Percentiles rank a stretch among this genome's conserved stretches.
phyloP scores from a whole-genome alignment of 139 green algal species.

The Raphidocelis subcapitata region DNA sequence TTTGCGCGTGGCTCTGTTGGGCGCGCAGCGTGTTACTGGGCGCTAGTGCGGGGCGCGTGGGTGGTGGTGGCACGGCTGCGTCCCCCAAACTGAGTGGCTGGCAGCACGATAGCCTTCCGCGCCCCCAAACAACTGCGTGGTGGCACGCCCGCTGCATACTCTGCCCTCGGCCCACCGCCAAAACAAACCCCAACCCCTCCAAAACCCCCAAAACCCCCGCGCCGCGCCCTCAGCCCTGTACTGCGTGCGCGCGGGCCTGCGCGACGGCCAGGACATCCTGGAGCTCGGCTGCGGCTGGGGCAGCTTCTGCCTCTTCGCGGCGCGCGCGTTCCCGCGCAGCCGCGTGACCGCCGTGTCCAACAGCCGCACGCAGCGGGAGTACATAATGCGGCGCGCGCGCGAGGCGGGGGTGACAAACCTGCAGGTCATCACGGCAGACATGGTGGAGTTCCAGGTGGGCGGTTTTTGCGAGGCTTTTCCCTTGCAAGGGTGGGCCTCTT shows the following conservation, averaged over 20 bases:
- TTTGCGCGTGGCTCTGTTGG: too few relatives aligned
- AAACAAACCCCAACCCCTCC: too few relatives aligned
- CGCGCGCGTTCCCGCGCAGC: slow-evolving; percentile 39
- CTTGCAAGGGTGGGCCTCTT: background rate
- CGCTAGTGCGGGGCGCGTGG: too few relatives aligned
- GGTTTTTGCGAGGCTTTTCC: background rate
- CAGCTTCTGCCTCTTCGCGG: slow-evolving; percentile 85
- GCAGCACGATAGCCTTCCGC: too few relatives aligned
- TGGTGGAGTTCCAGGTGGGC: slow-evolving; percentile 63
- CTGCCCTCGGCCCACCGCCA: too few relatives aligned
- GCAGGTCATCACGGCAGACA: slow-evolving; percentile 73
- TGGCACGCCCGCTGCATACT: too few relatives aligned
- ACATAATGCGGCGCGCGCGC: slow-evolving; percentile 64
- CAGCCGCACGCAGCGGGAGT: slow-evolving; percentile 77
- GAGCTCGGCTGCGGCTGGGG: slow-evolving; percentile 99
- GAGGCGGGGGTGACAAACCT: slow-evolving; percentile 83
- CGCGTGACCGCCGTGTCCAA: slow-evolving; percentile 86
- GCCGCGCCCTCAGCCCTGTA: slow-evolving; percentile 56
- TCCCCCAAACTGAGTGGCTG: too few relatives aligned
- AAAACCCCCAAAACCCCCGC: too few relatives aligned
- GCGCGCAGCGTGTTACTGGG: too few relatives aligned
- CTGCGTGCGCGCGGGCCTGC: slow-evolving; percentile 77
- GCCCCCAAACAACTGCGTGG: too few relatives aligned
- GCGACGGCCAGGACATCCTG: slow-evolving; percentile 80
- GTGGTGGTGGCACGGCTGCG: too few relatives aligned